Evolutionary conservation across 805 yeast species (phyloP), one percentile per base, ranked within the genome.

Genomic region (Metschnikowia amazonensis): DNA sequence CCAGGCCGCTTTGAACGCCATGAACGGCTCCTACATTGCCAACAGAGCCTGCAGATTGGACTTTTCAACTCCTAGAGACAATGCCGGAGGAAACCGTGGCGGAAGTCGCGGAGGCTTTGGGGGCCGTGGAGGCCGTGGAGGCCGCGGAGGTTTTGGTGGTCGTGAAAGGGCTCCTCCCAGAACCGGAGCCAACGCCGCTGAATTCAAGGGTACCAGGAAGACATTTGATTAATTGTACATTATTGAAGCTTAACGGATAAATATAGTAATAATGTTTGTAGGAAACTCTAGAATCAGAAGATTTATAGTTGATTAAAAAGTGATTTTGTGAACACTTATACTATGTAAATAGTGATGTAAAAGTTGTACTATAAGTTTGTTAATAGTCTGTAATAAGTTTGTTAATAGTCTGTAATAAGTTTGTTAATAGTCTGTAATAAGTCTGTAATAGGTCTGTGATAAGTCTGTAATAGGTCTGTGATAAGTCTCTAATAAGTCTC

Each of bases 41-140:
- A 96, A 95, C 58, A 84, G 99, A 76, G 81, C 97, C 51, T 86
- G 94, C 62, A 86, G 99, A 79, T 78, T 94, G 57, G 99, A 94
- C 74, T 94, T 67, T 80, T 87, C 97, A 43, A 81, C 96, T 46
- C 98, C 99, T 69, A 86, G 84, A 68, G 89, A 85, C 55, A 35
- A 35, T 11, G 29, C 38, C 6, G 41, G 41, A 8, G 60, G 62
- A 35, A 62, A 41, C 28, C 43, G 53, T 24, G 47, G 65, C 9
- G 46, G 46, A 40, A 47, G 51, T 33, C 47, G 57, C 29, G 59
- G 59, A 21, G 56, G 56, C 6, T 41, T 49, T 14, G 51, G 56
- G 25, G 53, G 43, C 32, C 43, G 51, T 29, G 45, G 45, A 14
- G 39, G 36, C 41, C 48, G 57, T 40, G 60, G 59, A 17, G 35